phyloP scores from a whole-genome alignment of 2,329 filamentous ascomycete species.

The Pyricularia sp. region DNA sequence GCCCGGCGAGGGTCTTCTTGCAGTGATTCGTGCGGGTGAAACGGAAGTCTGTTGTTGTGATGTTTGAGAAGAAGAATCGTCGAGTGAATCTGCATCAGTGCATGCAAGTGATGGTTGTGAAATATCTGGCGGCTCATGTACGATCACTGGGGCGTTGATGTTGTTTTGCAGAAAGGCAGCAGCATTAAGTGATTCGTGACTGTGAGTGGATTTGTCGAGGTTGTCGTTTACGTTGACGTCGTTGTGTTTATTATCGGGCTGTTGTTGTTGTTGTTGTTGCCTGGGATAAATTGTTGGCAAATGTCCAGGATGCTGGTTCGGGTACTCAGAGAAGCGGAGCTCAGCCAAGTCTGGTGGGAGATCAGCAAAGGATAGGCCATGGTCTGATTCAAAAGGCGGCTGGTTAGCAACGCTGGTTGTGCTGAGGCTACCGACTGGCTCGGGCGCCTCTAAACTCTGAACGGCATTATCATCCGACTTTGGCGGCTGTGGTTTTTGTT shows the following conservation, averaged over 20 bases:
- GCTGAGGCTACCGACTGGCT: background rate
- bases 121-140: background rate
- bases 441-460: background rate
- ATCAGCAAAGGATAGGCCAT: conserved; percentile 25
- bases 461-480: background rate
- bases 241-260: conserved; percentile 10
- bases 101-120: background rate
- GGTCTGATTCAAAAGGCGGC: conserved; percentile 4
- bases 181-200: background rate
- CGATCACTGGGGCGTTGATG: background rate
- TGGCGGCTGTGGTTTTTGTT: background rate
- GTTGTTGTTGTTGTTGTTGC: conserved; percentile 12
- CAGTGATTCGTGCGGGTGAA: conserved; percentile 17
- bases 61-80: conserved; percentile 3
- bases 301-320: conserved; percentile 5
- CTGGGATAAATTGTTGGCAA: conserved; percentile 7
- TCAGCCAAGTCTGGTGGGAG: conserved; percentile 26
- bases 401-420: background rate
- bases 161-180: background rate
- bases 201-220: conserved; percentile 2
- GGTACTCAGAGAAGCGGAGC: conserved; percentile 18
- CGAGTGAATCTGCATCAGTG: background rate
- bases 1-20: conserved; percentile 49
- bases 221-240: conserved; percentile 11
- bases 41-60: conserved; percentile 8